These are phyloP conservation scores for Umbelopsis ramanniana DNA, from an alignment of 192 early-diverging fungal genomes.

Conservation along the genomic window DNA sequence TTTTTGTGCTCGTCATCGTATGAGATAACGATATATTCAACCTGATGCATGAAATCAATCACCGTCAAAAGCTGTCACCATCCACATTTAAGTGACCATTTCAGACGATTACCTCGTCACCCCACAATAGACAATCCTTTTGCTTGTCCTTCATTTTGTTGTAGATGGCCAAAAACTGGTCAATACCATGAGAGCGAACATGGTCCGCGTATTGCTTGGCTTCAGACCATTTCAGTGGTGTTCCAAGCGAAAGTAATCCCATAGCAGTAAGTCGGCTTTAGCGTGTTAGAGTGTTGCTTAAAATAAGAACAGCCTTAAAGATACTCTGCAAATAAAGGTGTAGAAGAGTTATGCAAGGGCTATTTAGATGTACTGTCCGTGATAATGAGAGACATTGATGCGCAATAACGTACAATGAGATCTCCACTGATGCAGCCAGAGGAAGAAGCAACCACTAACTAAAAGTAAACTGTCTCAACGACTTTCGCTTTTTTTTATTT, in stretches of 20 bases:
- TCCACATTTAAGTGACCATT: slow-evolving; percentile 4
- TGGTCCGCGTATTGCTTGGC: slow-evolving; percentile 84
- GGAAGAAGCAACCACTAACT: neutral
- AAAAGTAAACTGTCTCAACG: neutral
- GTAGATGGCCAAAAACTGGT: slow-evolving; percentile 91
- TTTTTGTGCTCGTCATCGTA: slow-evolving; percentile 74
- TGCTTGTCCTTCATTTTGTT: slow-evolving; percentile 77
- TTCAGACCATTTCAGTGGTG: slow-evolving; percentile 95
- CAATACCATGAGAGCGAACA: slow-evolving; percentile 90
- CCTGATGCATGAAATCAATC: slow-evolving; percentile 45
- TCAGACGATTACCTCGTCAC: slow-evolving; percentile 83
- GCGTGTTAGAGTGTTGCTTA: neutral
- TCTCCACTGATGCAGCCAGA: neutral
- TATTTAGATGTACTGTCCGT: neutral
- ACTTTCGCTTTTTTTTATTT: too few species aligned
- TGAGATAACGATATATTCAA: slow-evolving; percentile 92
- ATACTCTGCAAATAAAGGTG: slow-evolving; percentile 11
- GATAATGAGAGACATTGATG: neutral
- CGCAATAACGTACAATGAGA: neutral
- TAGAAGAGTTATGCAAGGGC: neutral
- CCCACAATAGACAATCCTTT: slow-evolving; percentile 88
- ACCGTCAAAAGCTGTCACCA: neutral
- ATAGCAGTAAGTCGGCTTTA: slow-evolving; percentile 50
- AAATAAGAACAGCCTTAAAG: neutral
- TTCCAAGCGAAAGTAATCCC: slow-evolving; percentile 94